Evolutionary conservation across 1,139 yeast species (phyloP).

Genomic region (Pichia kudriavzevii): DNA sequence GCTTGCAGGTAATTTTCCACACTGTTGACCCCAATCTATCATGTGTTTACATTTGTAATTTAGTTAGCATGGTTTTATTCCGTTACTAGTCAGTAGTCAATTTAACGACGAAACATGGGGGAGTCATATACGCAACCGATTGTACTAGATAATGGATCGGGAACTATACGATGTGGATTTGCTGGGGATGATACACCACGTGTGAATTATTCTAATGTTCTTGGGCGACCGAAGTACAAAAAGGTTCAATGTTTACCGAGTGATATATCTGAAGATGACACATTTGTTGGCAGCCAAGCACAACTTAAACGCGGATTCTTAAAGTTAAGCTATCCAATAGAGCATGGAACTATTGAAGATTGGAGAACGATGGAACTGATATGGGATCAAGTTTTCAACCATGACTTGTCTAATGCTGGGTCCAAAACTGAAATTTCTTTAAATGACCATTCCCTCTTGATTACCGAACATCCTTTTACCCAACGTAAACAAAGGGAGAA

Average conservation of each 20-base stretch:
- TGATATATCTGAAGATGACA: conserved; percentile 49
- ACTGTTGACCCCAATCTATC: no score
- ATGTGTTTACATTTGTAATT: no score
- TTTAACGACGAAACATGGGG: conserved; percentile 9
- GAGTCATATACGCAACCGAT: conserved; percentile 66
- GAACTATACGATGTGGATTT: conserved; percentile 80
- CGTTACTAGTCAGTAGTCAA: no score
- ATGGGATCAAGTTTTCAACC: conserved; percentile 29
- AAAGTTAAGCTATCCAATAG: conserved; percentile 61
- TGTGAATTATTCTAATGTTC: conserved; percentile 39
- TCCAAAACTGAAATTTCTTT: conserved; percentile 8
- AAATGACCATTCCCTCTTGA: conserved; percentile 78
- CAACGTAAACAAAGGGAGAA: conserved; percentile 63
- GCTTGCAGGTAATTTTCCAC: no score
- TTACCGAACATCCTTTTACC: conserved; percentile 87
- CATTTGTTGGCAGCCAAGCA: conserved; percentile 69
- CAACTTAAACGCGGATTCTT: conserved; percentile 71
- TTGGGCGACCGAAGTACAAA: conserved; percentile 80
- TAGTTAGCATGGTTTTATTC: no score
- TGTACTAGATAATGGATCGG: conserved; percentile 92
- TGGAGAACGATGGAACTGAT: conserved; percentile 72
- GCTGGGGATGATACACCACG: conserved; percentile 87
- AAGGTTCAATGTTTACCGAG: conserved; percentile 71
- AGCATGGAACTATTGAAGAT: conserved; percentile 72
- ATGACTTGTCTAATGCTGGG: conserved; percentile 18